Percentiles rank a stretch among this genome's conserved stretches.
phyloP scores from a whole-genome alignment of 768 basidiomycete species.

The Peribolospora kevripleyi region DNA sequence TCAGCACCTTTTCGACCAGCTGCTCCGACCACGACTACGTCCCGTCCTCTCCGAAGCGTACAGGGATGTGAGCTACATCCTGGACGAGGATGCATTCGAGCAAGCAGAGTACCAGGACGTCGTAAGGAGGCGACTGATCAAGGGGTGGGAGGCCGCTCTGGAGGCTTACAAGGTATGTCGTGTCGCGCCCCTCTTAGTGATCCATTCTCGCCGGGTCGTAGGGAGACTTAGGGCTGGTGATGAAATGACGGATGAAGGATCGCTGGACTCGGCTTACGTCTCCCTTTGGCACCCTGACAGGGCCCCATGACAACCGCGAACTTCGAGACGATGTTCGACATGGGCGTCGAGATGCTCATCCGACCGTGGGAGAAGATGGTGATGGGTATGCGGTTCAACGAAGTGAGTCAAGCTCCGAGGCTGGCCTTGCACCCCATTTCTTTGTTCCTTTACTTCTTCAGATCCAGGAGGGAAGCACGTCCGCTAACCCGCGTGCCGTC shows the following conservation, averaged over 20 bases:
- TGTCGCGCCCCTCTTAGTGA: not conserved
- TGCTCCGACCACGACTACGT: conserved; percentile 65
- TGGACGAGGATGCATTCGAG: conserved; percentile 71
- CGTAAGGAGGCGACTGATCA: conserved; percentile 70
- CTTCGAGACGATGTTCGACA: conserved; percentile 59
- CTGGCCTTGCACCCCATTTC: not conserved
- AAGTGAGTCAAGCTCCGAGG: conserved; percentile 29
- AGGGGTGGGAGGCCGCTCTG: conserved; percentile 59
- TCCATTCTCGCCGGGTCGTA: not conserved
- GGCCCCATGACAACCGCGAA: conserved; percentile 69
- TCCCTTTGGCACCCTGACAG: conserved; percentile 21
- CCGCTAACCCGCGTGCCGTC: not conserved
- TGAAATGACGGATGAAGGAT: not conserved
- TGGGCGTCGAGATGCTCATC: conserved; percentile 67
- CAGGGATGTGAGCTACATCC: conserved; percentile 61
- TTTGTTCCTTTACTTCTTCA: not conserved
- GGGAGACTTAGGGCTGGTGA: too few species aligned
- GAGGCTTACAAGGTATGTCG: conserved; percentile 58
- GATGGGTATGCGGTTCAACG: conserved; percentile 55
- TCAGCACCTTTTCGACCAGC: conserved; percentile 86
- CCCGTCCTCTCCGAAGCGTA: conserved; percentile 66
- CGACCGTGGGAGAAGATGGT: conserved; percentile 86
- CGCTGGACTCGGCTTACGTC: too few species aligned
- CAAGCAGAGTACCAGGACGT: conserved; percentile 63
- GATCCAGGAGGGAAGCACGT: not conserved